Percentiles rank a stretch among this genome's conserved stretches.
Conservation (phyloP, 371 early-diverging fungal genomes). For the Dinochytrium kinnereticum region DNA sequence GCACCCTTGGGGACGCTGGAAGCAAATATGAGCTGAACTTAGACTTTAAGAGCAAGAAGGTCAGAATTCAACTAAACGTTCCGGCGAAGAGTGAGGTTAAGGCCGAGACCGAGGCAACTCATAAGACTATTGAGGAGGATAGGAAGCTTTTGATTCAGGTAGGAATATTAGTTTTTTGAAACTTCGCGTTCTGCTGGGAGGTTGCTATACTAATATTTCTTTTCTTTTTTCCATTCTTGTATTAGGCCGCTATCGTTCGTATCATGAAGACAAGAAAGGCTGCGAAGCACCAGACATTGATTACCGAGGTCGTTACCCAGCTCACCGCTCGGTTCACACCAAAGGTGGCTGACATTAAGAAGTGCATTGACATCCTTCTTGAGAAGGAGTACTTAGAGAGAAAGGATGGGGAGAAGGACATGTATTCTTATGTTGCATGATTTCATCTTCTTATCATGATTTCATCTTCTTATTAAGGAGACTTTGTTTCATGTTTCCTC, state of each 20-base stretch:
- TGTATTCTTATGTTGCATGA: constrained; percentile 72
- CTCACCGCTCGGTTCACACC: constrained; percentile 76
- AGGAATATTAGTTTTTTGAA: not conserved
- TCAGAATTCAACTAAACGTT: not conserved
- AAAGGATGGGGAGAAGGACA: constrained; percentile 63
- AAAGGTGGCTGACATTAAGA: constrained; percentile 79
- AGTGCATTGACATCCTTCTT: constrained; percentile 84
- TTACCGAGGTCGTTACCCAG: constrained; percentile 81
- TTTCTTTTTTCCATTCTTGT: not conserved
- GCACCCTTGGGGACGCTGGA: constrained; percentile 41
- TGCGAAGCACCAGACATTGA: constrained; percentile 70
- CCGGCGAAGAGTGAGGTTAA: constrained; percentile 69
- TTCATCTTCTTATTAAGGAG: not conserved
- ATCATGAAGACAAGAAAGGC: constrained; percentile 81
- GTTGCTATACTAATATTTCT: too few relatives aligned
- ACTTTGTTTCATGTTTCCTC: not conserved
- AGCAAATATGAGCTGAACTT: constrained; percentile 70
- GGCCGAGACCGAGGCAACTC: constrained; percentile 84
- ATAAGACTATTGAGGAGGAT: constrained; percentile 87
- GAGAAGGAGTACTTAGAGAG: constrained; percentile 86
- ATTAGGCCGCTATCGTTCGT: constrained; percentile 80
- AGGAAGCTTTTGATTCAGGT: constrained; percentile 89
- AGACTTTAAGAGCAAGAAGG: constrained; percentile 60
- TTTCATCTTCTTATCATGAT: not conserved
- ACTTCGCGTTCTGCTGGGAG: not conserved